Evolutionary conservation across 2,329 filamentous ascomycete genomes (phyloP).

Genomic region (Colletotrichum orbiculare): DNA sequence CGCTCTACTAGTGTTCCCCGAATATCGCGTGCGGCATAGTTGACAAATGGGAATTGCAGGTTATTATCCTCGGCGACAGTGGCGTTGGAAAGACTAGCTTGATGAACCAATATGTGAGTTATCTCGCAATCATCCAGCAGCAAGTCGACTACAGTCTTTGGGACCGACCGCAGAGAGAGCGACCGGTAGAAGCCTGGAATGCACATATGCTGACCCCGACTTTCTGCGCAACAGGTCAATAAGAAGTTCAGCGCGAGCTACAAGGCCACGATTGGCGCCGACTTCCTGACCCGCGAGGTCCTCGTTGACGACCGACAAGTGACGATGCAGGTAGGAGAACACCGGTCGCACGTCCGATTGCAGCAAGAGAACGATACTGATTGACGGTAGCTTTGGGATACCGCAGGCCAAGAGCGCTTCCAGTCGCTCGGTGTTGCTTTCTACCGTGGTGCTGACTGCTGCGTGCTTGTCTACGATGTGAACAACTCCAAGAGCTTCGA

Average conservation of each 20-base stretch:
- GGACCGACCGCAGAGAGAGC: too few species aligned
- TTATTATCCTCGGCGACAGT: constrained; percentile 98
- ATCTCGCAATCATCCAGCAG: constrained; percentile 4
- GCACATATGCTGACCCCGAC: constrained; percentile 1
- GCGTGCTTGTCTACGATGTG: constrained; percentile 96
- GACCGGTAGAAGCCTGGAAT: not conserved
- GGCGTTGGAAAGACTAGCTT: constrained; percentile 99
- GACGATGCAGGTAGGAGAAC: constrained; percentile 86
- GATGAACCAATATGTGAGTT: constrained; percentile 99
- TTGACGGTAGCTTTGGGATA: constrained; percentile 86
- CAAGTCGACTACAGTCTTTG: not conserved
- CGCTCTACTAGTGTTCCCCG: constrained; percentile 31
- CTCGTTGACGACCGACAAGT: constrained; percentile 96
- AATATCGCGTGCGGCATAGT: constrained; percentile 19
- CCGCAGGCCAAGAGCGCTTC: constrained; percentile 95
- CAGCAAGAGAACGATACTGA: constrained; percentile 13
- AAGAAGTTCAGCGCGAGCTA: constrained; percentile 99
- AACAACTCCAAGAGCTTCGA: constrained; percentile 99
- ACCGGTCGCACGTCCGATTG: constrained; percentile 22
- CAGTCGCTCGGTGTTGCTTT: constrained; percentile 97
- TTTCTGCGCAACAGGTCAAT: constrained; percentile 80
- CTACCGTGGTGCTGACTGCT: constrained; percentile 97
- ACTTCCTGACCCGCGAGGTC: constrained; percentile 98
- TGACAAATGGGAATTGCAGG: constrained; percentile 62
- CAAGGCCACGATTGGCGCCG: constrained; percentile 98